Evolutionary conservation across 768 basidiomycete genomes (phyloP).

Genomic region (Tricholoma matsutake): DNA sequence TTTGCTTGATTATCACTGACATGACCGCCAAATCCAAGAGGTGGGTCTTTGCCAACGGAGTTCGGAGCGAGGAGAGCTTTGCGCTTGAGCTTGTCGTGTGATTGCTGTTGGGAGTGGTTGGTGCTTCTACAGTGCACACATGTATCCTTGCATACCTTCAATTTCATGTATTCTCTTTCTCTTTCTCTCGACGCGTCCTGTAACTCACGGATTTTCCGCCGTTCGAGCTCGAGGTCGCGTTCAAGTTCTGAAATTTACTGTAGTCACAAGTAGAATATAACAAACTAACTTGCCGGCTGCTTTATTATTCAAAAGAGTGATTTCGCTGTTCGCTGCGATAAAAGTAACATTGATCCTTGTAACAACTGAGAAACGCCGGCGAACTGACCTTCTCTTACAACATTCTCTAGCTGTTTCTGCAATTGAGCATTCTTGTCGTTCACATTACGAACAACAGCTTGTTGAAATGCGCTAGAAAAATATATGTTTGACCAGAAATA

Average conservation of each 20-base stretch:
- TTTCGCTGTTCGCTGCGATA: constrained; percentile 68
- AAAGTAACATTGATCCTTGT: not conserved
- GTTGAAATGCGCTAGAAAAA: constrained; percentile 67
- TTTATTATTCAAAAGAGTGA: constrained; percentile 67
- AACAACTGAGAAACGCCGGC: not conserved
- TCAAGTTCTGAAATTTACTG: constrained; percentile 53
- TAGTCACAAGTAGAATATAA: not conserved
- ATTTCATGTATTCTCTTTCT: constrained; percentile 85
- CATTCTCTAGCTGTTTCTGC: constrained; percentile 83
- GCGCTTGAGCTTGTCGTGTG: constrained; percentile 81
- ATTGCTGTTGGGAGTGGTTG: constrained; percentile 40
- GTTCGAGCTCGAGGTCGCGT: constrained; percentile 77
- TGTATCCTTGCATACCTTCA: constrained; percentile 52
- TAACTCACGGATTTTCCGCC: constrained; percentile 67
- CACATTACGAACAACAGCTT: constrained; percentile 75
- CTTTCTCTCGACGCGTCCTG: constrained; percentile 73
- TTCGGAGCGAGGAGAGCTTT: constrained; percentile 62
- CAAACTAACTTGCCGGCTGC: constrained; percentile 45
- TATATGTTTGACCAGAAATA: not conserved
- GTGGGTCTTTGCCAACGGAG: constrained; percentile 17
- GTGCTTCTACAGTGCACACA: not conserved
- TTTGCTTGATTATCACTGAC: constrained; percentile 7
- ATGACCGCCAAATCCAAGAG: constrained; percentile 13
- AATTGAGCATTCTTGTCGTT: constrained; percentile 81
- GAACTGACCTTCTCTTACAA: constrained; percentile 76